phyloP scores from a whole-genome alignment of 345 rosid species.

The Aurinia saxatilis region DNA sequence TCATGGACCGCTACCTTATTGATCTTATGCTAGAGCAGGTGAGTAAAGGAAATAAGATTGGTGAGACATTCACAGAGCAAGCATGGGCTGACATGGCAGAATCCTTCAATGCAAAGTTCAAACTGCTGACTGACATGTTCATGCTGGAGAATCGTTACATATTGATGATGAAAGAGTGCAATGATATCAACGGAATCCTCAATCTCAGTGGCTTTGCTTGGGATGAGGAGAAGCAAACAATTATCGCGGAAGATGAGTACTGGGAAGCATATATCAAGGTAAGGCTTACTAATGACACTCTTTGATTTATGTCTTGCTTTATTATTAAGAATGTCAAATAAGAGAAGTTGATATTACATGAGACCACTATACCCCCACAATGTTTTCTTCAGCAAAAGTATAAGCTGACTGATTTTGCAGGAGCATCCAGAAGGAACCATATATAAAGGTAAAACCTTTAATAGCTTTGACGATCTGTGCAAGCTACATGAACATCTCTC shows the following conservation, averaged over 20 bases:
- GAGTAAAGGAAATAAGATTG: constrained; percentile 37
- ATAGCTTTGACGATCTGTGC: constrained; percentile 40
- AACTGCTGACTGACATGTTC: constrained; percentile 39
- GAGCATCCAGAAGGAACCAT: constrained; percentile 48
- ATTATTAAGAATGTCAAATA: not conserved
- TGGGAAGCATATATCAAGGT: constrained; percentile 70
- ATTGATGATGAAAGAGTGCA: constrained; percentile 56
- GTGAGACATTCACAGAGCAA: constrained; percentile 42
- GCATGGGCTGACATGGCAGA: constrained; percentile 53
- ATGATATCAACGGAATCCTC: constrained; percentile 47
- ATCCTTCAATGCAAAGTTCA: constrained; percentile 48
- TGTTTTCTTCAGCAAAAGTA: not conserved
- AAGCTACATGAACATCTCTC: constrained; percentile 39
- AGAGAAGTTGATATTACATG: not conserved
- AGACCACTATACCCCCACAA: not conserved
- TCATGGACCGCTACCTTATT: constrained; percentile 48
- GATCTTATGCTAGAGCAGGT: constrained; percentile 55
- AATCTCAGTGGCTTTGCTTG: constrained; percentile 46
- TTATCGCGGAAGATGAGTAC: constrained; percentile 39
- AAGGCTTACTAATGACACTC: not conserved
- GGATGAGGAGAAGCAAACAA: constrained; percentile 51
- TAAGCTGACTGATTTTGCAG: constrained; percentile 35
- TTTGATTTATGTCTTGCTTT: not conserved
- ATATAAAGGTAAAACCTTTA: constrained; percentile 43
- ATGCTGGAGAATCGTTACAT: constrained; percentile 45